Base-by-base conservation (phyloP, 2,329 filamentous ascomycete genomes). In the Xylariaceae sp. region DNA sequence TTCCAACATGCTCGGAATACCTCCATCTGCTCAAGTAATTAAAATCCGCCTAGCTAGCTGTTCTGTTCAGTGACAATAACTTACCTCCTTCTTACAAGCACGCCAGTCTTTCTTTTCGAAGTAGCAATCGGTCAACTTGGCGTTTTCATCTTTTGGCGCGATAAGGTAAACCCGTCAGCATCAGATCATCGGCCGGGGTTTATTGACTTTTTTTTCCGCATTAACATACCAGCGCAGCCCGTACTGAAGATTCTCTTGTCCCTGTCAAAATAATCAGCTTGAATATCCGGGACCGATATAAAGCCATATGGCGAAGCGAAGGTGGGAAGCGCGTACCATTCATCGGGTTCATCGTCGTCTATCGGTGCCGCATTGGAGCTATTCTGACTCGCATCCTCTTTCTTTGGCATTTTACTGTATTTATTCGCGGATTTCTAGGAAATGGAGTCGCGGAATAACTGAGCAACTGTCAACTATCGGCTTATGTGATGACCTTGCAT, bases 231-330 rank as follows among this genome's bases (percentile, higher is more conserved):
- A 72, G 91, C 83, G 68, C 92, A 97, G 55, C 92, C 94, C 2
- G 92, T 97, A 76, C 90, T 96, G 76, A 90, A 95, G 72, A 97
- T 97, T 69, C 94, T 82, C 80, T 96, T 92, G 76, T 97, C 91
- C 92, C 92, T 97, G 69, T 52, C 26, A 41, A 6, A 37, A 30
- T 37, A 19, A 11, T 42, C 39, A 42, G 41, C 53, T 63, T 54
- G 61, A 56, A 45, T 37, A n/a, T 12, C 6, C 6, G 46, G 30
- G 40, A 6, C 27, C 12, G 8, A 37, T 7, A 3, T 37, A 37
- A 34, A 53, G 56, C 51, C 43, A 40, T 26, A 6, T 26, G 19
- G 26, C 12, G 39, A 9, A n/a, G 27, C n/a, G 41, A 42, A n/a
- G 32, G n/a, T 8, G 6, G 12, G 43, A 5, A 11, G 4, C 41